phyloP scores from a whole-genome alignment of 306 rosid genomes.

The Boehmeria nivea region DNA sequence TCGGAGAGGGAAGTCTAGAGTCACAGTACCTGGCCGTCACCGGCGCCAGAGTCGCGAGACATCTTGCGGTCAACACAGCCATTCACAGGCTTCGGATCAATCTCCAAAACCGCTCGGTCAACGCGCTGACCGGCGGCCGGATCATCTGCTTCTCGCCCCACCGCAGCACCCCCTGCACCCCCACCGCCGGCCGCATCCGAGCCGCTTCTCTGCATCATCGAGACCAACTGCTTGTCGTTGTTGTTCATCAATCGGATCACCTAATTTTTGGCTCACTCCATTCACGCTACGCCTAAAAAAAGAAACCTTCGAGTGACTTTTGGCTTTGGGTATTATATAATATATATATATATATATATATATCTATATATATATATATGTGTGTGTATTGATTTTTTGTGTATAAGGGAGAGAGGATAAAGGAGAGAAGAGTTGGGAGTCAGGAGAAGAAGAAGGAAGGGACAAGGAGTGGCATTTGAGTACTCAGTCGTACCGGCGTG shows the following conservation, averaged over 20 bases:
- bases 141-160: slow-evolving; percentile 7
- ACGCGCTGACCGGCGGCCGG: background rate
- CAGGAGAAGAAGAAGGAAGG: background rate
- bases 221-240: too few species aligned
- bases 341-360: too few species aligned
- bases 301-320: too few species aligned
- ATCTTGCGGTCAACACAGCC: background rate
- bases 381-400: too few species aligned
- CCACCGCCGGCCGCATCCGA: background rate
- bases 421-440: background rate
- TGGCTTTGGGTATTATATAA: too few species aligned
- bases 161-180: background rate
- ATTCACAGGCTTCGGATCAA: background rate
- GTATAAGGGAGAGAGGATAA: background rate
- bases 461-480: background rate
- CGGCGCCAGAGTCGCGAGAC: background rate
- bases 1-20: background rate
- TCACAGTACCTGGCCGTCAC: slow-evolving; percentile 5
- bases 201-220: slow-evolving; percentile 5
- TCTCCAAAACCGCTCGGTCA: background rate
- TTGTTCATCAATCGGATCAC: too few species aligned
- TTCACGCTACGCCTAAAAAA: too few species aligned
- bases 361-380: too few species aligned
- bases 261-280: too few species aligned
- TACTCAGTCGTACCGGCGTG: background rate